A percentile compares a stretch with the other conserved stretches of the same genome.
Evolutionary conservation across 192 early-diverging fungal genomes (phyloP).

Genomic region (Linnemannia exigua): DNA sequence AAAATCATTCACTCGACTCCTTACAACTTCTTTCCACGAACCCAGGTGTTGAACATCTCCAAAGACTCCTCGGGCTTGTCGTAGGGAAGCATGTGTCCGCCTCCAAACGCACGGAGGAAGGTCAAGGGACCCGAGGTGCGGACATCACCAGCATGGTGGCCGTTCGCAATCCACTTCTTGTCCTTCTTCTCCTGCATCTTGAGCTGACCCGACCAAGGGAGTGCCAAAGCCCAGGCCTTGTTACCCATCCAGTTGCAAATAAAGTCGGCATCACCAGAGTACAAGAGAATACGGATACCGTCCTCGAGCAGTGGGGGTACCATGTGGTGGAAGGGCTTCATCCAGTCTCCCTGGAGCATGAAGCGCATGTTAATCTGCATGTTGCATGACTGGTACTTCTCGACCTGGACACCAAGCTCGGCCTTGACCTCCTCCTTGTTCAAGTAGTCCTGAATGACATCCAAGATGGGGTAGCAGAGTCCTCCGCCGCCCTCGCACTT

Average conservation of each 20-base stretch:
- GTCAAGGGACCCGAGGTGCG: slow-evolving; percentile 80
- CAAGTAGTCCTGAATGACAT: slow-evolving; percentile 83
- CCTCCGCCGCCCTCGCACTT: slow-evolving; percentile 83
- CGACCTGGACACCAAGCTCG: slow-evolving; percentile 79
- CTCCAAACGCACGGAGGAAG: slow-evolving; percentile 89
- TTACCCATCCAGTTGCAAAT: slow-evolving; percentile 95
- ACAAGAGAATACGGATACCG: slow-evolving; percentile 88
- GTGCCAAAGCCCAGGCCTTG: slow-evolving; percentile 89
- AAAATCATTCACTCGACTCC: background rate
- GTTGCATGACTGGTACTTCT: slow-evolving; percentile 85
- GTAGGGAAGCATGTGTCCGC: slow-evolving; percentile 95
- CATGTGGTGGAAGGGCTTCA: slow-evolving; percentile 82
- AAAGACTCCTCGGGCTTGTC: slow-evolving; percentile 87
- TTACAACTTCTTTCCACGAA: slow-evolving; percentile 57
- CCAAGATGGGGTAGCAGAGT: slow-evolving; percentile 91
- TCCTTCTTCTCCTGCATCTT: slow-evolving; percentile 80
- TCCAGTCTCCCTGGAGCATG: slow-evolving; percentile 66
- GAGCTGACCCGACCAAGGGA: slow-evolving; percentile 86
- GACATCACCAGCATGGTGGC: slow-evolving; percentile 74
- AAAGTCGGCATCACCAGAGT: slow-evolving; percentile 95
- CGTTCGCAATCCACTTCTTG: slow-evolving; percentile 77
- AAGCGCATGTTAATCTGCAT: slow-evolving; percentile 77
- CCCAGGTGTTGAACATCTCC: slow-evolving; percentile 93
- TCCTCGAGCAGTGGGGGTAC: slow-evolving; percentile 81
- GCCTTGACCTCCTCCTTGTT: slow-evolving; percentile 83